Conservation (phyloP, 345 rosid species). For the Euclidium syriacum region DNA sequence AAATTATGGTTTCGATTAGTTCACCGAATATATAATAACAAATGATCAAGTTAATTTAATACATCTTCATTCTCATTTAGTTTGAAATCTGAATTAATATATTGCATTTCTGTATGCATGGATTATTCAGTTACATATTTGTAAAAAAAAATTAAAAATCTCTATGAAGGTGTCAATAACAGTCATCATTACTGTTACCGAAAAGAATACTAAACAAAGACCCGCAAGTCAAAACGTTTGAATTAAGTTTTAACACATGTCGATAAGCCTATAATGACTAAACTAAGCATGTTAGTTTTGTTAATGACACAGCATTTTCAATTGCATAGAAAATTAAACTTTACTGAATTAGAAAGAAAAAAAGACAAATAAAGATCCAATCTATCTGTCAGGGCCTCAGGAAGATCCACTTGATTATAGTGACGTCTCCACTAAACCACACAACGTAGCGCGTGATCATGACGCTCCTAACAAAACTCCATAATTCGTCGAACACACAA, state of each 20-base stretch:
- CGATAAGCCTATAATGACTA: constrained; percentile 13
- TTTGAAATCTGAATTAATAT: neutral
- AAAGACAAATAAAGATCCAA: constrained; percentile 6
- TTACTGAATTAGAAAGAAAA: neutral
- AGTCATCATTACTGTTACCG: constrained; percentile 15
- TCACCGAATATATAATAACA: too few relatives aligned
- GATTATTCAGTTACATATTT: neutral
- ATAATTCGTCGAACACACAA: constrained; percentile 1
- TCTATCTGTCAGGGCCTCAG: constrained; percentile 29
- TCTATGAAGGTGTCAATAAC: too few relatives aligned
- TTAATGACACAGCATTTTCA: constrained; percentile 9
- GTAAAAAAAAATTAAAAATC: neutral
- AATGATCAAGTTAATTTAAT: neutral
- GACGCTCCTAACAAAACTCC: constrained; percentile 12
- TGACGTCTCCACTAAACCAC: constrained; percentile 33
- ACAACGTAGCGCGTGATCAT: constrained; percentile 14
- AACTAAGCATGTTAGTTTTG: constrained; percentile 24
- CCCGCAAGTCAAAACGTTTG: constrained; percentile 19
- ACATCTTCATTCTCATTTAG: neutral
- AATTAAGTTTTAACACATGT: constrained; percentile 23
- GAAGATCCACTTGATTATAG: constrained; percentile 34
- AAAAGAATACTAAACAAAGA: constrained; percentile 17
- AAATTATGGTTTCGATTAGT: too few relatives aligned
- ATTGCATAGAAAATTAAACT: neutral
- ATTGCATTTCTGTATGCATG: constrained; percentile 4